Conservation (phyloP, 129 eudicot species). For the Smallanthus sonchifolius region DNA sequence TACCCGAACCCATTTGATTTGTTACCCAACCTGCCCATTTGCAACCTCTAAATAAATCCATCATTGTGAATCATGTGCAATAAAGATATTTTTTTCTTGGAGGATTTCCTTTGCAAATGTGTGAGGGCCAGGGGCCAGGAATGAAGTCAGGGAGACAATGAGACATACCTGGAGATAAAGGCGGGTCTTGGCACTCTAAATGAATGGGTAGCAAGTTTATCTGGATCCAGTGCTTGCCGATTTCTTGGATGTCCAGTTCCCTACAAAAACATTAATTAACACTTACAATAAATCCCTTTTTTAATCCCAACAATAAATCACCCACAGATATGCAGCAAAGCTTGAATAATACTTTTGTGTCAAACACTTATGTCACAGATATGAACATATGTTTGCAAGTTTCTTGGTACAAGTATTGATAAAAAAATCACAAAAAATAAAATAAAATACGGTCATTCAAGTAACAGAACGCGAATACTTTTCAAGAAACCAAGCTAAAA, state of each 20-base stretch:
- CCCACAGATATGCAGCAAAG: slow-evolving; percentile 1
- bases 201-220: slow-evolving; percentile 79
- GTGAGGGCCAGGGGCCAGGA: not conserved
- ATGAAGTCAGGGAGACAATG: slow-evolving; percentile 14
- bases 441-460: not conserved
- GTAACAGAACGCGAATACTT: not conserved
- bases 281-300: not conserved
- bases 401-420: not conserved
- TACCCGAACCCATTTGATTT: not conserved
- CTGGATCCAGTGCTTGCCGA: slow-evolving; percentile 53
- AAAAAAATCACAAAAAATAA: slow-evolving; percentile 7
- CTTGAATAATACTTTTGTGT: not conserved
- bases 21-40: not conserved
- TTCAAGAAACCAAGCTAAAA: slow-evolving; percentile 1
- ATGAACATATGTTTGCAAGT: slow-evolving; percentile 3
- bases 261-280: slow-evolving; percentile 32
- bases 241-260: slow-evolving; percentile 65
- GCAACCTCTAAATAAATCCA: not conserved
- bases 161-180: slow-evolving; percentile 65
- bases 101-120: not conserved
- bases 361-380: not conserved
- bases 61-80: not conserved
- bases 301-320: not conserved
- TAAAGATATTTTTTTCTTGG: not conserved
- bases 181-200: slow-evolving; percentile 72